phyloP scores from a whole-genome alignment of 768 basidiomycete species.

The Amanita inopinata region DNA sequence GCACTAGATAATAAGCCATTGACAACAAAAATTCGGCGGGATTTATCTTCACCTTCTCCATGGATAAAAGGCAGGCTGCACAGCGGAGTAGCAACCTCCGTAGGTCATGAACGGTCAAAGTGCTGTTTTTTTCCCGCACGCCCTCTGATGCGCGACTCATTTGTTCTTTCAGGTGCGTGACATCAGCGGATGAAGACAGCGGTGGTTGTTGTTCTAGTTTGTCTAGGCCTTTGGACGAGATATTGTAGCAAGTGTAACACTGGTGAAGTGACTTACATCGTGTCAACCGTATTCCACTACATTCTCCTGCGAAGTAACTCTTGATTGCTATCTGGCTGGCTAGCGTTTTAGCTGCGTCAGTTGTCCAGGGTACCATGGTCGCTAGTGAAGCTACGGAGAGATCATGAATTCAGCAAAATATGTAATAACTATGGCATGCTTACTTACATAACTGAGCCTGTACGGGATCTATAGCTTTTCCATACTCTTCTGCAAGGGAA shows the following conservation, averaged over 20 bases:
- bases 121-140: conserved; percentile 61
- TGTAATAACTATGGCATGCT: background rate
- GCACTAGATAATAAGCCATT: conserved; percentile 35
- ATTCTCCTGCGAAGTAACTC: conserved; percentile 84
- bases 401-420: background rate
- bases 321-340: conserved; percentile 85
- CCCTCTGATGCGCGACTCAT: conserved; percentile 58
- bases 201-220: conserved; percentile 56
- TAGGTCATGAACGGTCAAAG: conserved; percentile 73
- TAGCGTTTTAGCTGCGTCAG: conserved; percentile 75
- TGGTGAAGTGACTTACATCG: conserved; percentile 45
- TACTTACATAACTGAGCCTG: conserved; percentile 68
- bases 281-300: conserved; percentile 68
- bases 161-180: conserved; percentile 56
- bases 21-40: background rate
- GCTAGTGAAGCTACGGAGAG: background rate
- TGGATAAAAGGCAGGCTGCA: conserved; percentile 69
- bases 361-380: conserved; percentile 41
- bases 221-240: conserved; percentile 33
- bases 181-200: conserved; percentile 49
- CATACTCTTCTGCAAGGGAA: conserved; percentile 80
- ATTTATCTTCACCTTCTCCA: conserved; percentile 38
- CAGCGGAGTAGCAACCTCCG: conserved; percentile 81
- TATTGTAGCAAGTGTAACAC: background rate
- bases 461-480: conserved; percentile 68